A percentile compares a stretch with the other conserved stretches of the same genome.
Evolutionary conservation across 768 basidiomycete species (phyloP).

Genomic region (Leccinum obscurum): DNA sequence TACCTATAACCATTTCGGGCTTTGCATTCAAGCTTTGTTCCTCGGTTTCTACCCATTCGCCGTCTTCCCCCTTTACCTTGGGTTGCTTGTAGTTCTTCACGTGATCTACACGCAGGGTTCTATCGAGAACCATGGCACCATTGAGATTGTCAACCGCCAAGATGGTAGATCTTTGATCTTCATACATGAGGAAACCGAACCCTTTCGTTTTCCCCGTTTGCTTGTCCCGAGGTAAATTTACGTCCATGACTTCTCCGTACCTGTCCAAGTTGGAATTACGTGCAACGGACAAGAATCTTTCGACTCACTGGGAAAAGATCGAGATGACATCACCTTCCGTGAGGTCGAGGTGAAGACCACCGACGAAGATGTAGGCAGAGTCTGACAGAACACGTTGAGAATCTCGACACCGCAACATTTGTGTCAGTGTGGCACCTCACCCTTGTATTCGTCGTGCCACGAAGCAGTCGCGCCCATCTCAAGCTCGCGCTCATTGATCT

Average conservation of each 20-base stretch:
- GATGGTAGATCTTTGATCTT: conserved; percentile 94
- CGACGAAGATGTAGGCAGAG: conserved; percentile 93
- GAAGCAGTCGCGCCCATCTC: conserved; percentile 71
- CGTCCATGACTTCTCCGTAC: conserved; percentile 95
- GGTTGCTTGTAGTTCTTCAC: conserved; percentile 92
- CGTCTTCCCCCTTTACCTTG: conserved; percentile 72
- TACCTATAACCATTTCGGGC: conserved; percentile 69
- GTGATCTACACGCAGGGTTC: conserved; percentile 89
- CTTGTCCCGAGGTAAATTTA: conserved; percentile 94
- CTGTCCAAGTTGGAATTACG: conserved; percentile 40
- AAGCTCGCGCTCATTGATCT: conserved; percentile 90
- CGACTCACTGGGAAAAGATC: conserved; percentile 92
- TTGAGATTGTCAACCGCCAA: conserved; percentile 99
- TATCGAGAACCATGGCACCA: conserved; percentile 84
- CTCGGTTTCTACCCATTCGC: conserved; percentile 84
- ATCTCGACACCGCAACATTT: conserved; percentile 1
- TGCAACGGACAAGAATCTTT: background rate
- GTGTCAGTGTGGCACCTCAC: conserved; percentile 30
- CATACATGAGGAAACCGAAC: conserved; percentile 98
- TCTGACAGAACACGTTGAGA: conserved; percentile 45
- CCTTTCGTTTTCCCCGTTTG: conserved; percentile 87
- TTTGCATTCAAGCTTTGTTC: conserved; percentile 86
- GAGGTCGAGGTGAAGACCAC: conserved; percentile 83
- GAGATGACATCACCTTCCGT: conserved; percentile 98
- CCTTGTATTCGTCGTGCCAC: conserved; percentile 98